A percentile compares a stretch with the other conserved stretches of the same genome.
These are phyloP conservation scores for Yamadazyma phyllophila DNA, from an alignment of 805 yeast genomes.

Conservation along the genomic window DNA sequence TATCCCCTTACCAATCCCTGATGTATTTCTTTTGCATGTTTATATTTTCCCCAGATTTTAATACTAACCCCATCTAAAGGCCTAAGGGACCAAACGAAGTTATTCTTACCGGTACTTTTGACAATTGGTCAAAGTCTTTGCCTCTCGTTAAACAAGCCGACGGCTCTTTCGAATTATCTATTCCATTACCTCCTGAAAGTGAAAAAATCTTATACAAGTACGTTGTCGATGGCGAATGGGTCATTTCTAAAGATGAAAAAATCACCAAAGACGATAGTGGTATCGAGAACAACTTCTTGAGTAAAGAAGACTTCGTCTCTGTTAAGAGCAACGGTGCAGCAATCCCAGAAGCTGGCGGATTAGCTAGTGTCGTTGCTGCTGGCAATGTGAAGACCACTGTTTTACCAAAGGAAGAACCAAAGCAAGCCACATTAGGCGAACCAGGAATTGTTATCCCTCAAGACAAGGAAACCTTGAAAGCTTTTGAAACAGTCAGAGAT, in stretches of 20 bases:
- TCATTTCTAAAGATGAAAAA: constrained; percentile 35
- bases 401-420: constrained; percentile 31
- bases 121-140: constrained; percentile 59
- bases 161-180: constrained; percentile 59
- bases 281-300: constrained; percentile 50
- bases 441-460: constrained; percentile 72
- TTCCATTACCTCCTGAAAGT: constrained; percentile 49
- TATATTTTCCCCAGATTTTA: neutral
- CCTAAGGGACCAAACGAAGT: constrained; percentile 51
- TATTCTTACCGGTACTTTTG: constrained; percentile 68
- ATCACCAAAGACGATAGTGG: constrained; percentile 50
- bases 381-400: constrained; percentile 32
- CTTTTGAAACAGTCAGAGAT: constrained; percentile 55
- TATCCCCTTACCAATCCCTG: neutral
- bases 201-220: constrained; percentile 53
- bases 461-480: constrained; percentile 63
- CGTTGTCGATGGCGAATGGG: constrained; percentile 72
- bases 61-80: constrained; percentile 33
- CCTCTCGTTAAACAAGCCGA: constrained; percentile 59
- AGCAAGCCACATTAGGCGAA: constrained; percentile 52
- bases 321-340: constrained; percentile 15
- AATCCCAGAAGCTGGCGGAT: constrained; percentile 35
- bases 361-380: constrained; percentile 25
- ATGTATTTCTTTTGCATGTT: neutral
- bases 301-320: constrained; percentile 30